Evolutionary conservation across 2,329 filamentous ascomycete genomes (phyloP), one percentile per base, ranked within the genome.

Genomic region (Chrysoporthe deuterocubensis): DNA sequence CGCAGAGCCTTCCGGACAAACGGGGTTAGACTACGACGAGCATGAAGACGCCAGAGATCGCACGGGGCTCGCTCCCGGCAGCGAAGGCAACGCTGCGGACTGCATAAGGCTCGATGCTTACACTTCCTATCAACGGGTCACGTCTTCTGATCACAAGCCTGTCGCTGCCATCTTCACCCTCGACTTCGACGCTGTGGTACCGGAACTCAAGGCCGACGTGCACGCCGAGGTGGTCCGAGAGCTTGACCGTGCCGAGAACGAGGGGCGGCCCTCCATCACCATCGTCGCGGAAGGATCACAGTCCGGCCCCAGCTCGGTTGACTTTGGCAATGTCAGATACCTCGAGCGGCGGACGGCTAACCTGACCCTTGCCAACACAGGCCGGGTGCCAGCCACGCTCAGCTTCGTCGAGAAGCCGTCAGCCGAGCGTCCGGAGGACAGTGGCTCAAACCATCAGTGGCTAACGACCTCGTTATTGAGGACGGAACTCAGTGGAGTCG

Each of bases 61-160:
- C 1, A 79, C 81, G 7, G 78, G 79, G 0, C 84, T 85, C 21
- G 78, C 83, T 4, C 82, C 87, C 1, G 74, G 83, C 3, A 89
- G 87, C 0, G 88, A 87, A 70, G 87, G 89, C 34, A 87, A 86
- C 0, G 86, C 83, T 65, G 72, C 78, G 3, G 87, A 90, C 71
- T 80, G 80, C 66, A 84, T 90, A 71, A 78, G 78, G 37, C 79
- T 89, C 44, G 86, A 89, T 65, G 79, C 92, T 67, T 99, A 99
- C 76, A 89, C 90, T 0, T 95, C 94, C 0, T 93, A 98, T 74
- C 96, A 98, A 77, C 87, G 92, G 21, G 90, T 99, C 34, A 87
- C 92, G 18, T 97, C 95, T 0, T 98, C 95, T 0, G 96, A 99
- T 74, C 96, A 99, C 79, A 99, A 99, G 77, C 96, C 96, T 0